Conservation (phyloP, 192 early-diverging fungal genomes). For the Diversispora epigaea region DNA sequence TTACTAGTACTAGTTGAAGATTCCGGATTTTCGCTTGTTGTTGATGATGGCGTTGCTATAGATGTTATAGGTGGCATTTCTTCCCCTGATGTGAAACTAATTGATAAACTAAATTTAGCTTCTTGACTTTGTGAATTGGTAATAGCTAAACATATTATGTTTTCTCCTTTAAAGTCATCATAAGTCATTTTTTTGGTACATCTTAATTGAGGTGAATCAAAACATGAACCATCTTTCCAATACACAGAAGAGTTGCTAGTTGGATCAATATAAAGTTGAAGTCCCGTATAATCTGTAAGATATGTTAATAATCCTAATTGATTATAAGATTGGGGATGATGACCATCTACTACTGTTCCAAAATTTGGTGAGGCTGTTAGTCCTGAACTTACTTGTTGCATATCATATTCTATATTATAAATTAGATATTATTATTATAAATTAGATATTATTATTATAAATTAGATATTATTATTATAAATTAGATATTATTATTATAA, state of each 20-base stretch:
- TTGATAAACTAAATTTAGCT: background rate
- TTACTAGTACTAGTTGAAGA: too few species aligned
- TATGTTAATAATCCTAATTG: slow-evolving; percentile 2
- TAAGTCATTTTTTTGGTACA: background rate
- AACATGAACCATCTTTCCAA: background rate
- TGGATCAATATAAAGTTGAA: background rate
- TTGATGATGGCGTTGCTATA: too few species aligned
- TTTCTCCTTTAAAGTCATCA: background rate
- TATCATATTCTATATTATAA: background rate
- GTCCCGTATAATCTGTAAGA: background rate
- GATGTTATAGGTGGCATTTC: background rate
- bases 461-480: background rate
- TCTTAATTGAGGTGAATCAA: background rate
- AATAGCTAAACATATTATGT: background rate
- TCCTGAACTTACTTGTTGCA: background rate
- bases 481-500: background rate
- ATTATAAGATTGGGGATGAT: background rate
- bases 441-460: background rate
- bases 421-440: background rate
- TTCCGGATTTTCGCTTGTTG: too few species aligned
- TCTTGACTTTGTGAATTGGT: background rate
- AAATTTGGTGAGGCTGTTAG: background rate
- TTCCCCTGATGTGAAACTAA: background rate
- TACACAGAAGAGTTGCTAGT: background rate
- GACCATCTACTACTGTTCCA: background rate